phyloP scores from a whole-genome alignment of 495 filamentous ascomycete species.

The Astrothelium macrocarpum region DNA sequence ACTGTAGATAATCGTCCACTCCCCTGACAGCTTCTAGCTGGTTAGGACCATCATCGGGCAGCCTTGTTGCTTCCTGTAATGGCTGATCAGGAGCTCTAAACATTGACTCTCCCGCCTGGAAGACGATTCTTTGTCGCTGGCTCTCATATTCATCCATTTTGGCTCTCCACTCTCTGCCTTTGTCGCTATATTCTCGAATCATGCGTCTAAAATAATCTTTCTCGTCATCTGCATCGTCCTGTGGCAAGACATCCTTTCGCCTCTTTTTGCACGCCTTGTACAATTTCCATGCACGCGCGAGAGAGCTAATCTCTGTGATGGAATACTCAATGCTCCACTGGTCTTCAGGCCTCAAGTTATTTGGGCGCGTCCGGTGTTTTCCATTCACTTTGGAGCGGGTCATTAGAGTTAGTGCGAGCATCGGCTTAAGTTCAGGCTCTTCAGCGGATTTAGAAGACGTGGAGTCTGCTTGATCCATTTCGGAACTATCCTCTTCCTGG shows the following conservation, averaged over 20 bases:
- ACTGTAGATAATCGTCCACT: not conserved
- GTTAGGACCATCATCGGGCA: not conserved
- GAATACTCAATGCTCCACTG: constrained; percentile 71
- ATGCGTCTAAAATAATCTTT: constrained; percentile 2
- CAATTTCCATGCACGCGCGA: constrained; percentile 30
- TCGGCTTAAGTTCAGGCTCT: constrained; percentile 13
- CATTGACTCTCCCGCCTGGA: not conserved
- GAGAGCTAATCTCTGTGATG: constrained; percentile 44
- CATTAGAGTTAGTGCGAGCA: constrained; percentile 60
- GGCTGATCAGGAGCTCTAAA: no score
- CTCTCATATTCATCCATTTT: constrained; percentile 41
- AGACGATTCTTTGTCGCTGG: constrained; percentile 19
- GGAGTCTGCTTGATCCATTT: constrained; percentile 2
- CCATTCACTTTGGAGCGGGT: constrained; percentile 67
- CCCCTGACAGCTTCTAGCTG: not conserved
- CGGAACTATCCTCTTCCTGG: constrained; percentile 22
- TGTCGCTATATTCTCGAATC: constrained; percentile 22
- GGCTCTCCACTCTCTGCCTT: constrained; percentile 42
- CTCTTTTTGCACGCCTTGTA: constrained; percentile 45
- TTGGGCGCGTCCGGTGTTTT: constrained; percentile 49
- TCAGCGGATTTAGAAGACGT: constrained; percentile 9
- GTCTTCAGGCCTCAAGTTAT: constrained; percentile 39
- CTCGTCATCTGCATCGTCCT: constrained; percentile 29
- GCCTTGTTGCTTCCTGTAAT: not conserved
- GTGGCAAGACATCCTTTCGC: constrained; percentile 38